Conservation (phyloP, 805 yeast genomes). For the Cyberlindnera galapagoensis region DNA sequence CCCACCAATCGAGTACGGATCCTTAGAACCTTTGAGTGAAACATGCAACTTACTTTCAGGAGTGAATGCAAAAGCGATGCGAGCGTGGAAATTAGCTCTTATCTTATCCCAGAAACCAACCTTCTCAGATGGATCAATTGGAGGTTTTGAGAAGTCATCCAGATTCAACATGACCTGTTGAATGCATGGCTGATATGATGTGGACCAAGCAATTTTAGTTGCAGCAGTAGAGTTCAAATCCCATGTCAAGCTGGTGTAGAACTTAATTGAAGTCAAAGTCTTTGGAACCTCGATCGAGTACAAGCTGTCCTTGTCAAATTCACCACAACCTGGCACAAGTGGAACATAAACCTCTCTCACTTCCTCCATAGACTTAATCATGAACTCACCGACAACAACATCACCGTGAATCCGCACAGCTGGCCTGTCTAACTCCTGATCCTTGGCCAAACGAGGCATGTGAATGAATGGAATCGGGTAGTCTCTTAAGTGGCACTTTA, state of each 20-base stretch:
- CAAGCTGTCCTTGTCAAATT: slow-evolving; percentile 32
- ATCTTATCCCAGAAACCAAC: slow-evolving; percentile 93
- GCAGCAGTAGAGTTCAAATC: slow-evolving; percentile 49
- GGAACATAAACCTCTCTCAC: slow-evolving; percentile 59
- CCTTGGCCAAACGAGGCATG: slow-evolving; percentile 48
- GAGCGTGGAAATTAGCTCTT: slow-evolving; percentile 71
- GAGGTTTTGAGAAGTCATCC: slow-evolving; percentile 85
- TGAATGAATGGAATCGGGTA: slow-evolving; percentile 79
- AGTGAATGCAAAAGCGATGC: slow-evolving; percentile 44
- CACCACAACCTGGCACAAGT: slow-evolving; percentile 40
- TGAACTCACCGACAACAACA: slow-evolving; percentile 61
- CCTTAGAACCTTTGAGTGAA: slow-evolving; percentile 65
- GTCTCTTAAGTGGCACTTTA: slow-evolving; percentile 70
- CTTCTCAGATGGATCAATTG: slow-evolving; percentile 76
- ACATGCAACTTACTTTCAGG: slow-evolving; percentile 48
- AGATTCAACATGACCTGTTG: slow-evolving; percentile 72
- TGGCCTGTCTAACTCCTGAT: slow-evolving; percentile 20
- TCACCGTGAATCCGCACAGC: slow-evolving; percentile 50
- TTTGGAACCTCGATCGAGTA: slow-evolving; percentile 63
- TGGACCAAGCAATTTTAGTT: slow-evolving; percentile 76
- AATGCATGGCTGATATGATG: slow-evolving; percentile 75
- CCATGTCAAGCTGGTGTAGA: slow-evolving; percentile 55
- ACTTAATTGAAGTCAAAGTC: slow-evolving; percentile 69
- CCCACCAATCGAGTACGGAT: slow-evolving; percentile 70
- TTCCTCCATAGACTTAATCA: slow-evolving; percentile 42